These are phyloP conservation scores for Myriosclerotinia duriaeana DNA, from an alignment of 2,329 filamentous ascomycete species.

Conservation along the genomic window DNA sequence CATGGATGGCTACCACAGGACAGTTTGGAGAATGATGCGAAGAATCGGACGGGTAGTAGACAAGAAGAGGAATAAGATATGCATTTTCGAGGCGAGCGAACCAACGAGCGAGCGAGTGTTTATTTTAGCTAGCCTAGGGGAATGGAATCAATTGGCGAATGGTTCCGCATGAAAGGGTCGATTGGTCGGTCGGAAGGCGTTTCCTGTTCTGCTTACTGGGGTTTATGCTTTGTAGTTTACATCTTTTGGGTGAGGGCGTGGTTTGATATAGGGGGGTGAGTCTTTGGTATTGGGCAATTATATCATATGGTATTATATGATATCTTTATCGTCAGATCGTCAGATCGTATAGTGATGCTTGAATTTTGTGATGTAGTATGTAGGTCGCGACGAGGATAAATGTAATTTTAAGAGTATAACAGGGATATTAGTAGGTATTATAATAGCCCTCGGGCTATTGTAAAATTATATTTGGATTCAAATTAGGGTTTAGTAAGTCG, in stretches of 20 bases:
- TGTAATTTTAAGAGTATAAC: too few relatives aligned
- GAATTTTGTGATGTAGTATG: too few relatives aligned
- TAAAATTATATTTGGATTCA: too few relatives aligned
- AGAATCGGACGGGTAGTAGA: background rate
- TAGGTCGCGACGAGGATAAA: too few relatives aligned
- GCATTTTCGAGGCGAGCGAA: conserved; percentile 17
- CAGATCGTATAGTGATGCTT: too few relatives aligned
- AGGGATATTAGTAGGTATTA: too few relatives aligned
- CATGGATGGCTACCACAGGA: background rate
- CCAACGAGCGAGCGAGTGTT: conserved; percentile 7
- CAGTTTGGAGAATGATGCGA: background rate
- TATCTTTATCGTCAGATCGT: background rate
- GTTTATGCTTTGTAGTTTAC: conserved; percentile 9
- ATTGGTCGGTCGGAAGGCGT: background rate
- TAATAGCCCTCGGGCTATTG: too few relatives aligned
- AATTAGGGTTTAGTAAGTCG: too few relatives aligned
- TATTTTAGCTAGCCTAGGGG: background rate
- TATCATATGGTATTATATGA: background rate
- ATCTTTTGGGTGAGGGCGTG: background rate
- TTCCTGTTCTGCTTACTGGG: background rate
- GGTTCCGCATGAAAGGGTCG: background rate
- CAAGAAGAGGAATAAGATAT: conserved; percentile 7
- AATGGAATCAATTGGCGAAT: background rate
- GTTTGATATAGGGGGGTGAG: background rate
- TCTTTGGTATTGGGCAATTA: background rate